Evolutionary conservation across 805 yeast genomes (phyloP).

Genomic region (Saccharomycopsis sp.): DNA sequence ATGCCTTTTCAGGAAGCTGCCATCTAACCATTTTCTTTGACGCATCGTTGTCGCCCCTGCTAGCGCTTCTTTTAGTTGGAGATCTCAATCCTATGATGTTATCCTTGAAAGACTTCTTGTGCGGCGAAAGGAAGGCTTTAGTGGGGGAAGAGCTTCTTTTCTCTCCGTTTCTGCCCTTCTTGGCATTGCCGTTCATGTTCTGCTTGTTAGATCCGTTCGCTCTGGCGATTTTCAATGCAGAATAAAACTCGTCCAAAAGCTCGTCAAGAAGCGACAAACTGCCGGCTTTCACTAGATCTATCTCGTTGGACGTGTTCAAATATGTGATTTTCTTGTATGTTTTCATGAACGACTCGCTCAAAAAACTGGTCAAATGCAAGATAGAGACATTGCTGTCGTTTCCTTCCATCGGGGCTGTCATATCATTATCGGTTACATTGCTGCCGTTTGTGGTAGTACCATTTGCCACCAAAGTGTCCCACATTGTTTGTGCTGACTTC

Average conservation of each 20-base stretch:
- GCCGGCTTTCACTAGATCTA: constrained; percentile 17
- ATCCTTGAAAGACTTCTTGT: constrained; percentile 21
- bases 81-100: constrained; percentile 19
- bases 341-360: constrained; percentile 20
- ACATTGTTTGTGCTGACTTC: constrained; percentile 34
- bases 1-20: constrained; percentile 31
- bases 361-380: constrained; percentile 20
- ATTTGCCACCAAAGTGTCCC: constrained; percentile 6
- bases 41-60: constrained; percentile 21
- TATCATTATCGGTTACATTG: constrained; percentile 15
- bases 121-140: constrained; percentile 23
- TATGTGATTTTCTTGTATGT: constrained; percentile 22
- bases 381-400: constrained; percentile 5
- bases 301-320: constrained; percentile 17
- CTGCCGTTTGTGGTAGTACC: background rate
- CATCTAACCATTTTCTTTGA: constrained; percentile 46
- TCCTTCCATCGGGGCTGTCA: constrained; percentile 17
- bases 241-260: constrained; percentile 17
- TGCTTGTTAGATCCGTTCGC: constrained; percentile 24
- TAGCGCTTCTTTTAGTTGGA: constrained; percentile 9
- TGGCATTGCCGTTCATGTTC: constrained; percentile 22
- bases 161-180: constrained; percentile 17
- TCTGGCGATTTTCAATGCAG: constrained; percentile 20
- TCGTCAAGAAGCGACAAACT: constrained; percentile 15
- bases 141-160: constrained; percentile 6